Conservation (phyloP, 2,329 filamentous ascomycete genomes). For the Ilyonectria robusta region DNA sequence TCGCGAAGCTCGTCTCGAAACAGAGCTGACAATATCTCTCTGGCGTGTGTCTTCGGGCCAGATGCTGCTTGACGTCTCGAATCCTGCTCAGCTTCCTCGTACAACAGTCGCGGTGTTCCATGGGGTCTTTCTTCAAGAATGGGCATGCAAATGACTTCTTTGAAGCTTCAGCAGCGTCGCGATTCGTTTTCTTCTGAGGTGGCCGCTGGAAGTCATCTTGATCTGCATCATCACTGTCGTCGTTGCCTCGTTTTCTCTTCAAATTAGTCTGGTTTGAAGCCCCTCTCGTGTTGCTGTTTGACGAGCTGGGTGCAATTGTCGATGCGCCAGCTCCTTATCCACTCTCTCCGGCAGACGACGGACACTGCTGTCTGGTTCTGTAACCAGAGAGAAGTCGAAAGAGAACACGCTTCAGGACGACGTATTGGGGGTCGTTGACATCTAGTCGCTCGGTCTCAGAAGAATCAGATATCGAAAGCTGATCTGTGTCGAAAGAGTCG, state of each 20-base stretch:
- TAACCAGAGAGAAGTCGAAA: not conserved
- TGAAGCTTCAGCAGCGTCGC: not conserved
- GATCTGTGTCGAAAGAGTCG: not conserved
- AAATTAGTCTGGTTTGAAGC: not conserved
- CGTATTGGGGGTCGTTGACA: not conserved
- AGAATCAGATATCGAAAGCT: not conserved
- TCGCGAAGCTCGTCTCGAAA: slow-evolving; percentile 2
- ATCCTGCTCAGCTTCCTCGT: slow-evolving; percentile 44
- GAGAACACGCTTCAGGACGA: not conserved
- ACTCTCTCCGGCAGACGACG: not conserved
- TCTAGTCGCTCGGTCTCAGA: not conserved
- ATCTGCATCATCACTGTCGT: not conserved
- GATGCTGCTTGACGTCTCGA: slow-evolving; percentile 51
- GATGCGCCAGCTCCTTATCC: not conserved
- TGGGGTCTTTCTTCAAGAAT: slow-evolving; percentile 49
- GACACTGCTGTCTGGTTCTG: not conserved
- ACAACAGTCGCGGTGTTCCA: slow-evolving; percentile 47
- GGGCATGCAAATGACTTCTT: slow-evolving; percentile 44
- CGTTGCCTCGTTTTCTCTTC: not conserved
- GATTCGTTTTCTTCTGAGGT: not conserved
- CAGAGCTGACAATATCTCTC: slow-evolving; percentile 8
- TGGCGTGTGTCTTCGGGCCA: slow-evolving; percentile 26
- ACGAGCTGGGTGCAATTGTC: not conserved
- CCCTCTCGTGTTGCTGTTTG: slow-evolving; percentile 19
- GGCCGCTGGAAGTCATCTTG: not conserved